Evolutionary conservation across 768 basidiomycete species (phyloP).

Genomic region (Suillus subalutaceus): DNA sequence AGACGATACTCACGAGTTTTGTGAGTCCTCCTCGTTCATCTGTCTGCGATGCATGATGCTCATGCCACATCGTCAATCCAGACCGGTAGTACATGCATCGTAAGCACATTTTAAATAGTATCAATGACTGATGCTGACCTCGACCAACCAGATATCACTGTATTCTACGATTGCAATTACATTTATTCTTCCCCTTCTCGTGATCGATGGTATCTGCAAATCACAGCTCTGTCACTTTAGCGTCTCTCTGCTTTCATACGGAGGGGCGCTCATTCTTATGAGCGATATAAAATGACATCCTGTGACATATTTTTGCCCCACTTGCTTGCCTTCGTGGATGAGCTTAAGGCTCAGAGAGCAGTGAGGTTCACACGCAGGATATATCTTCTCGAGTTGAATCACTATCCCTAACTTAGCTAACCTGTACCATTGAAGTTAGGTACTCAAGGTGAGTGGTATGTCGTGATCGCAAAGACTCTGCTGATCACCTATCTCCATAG

Average conservation of each 20-base stretch:
- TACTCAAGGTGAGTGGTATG: constrained; percentile 20
- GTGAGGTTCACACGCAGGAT: constrained; percentile 56
- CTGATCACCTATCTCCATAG: neutral
- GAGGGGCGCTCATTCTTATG: constrained; percentile 82
- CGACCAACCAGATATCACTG: constrained; percentile 29
- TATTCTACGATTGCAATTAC: constrained; percentile 39
- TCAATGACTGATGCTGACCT: constrained; percentile 19
- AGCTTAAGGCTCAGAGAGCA: constrained; percentile 32
- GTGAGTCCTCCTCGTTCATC: constrained; percentile 52
- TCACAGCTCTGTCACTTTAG: constrained; percentile 82
- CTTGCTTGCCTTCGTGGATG: constrained; percentile 31
- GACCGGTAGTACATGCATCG: constrained; percentile 40
- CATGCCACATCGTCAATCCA: constrained; percentile 22
- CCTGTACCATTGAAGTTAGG: neutral
- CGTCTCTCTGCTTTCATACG: constrained; percentile 66
- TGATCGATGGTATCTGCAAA: constrained; percentile 14
- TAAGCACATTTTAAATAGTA: constrained; percentile 40
- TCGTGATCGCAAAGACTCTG: neutral
- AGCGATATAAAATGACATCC: constrained; percentile 60
- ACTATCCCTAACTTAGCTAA: neutral
- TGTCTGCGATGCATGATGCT: constrained; percentile 9
- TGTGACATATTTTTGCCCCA: constrained; percentile 45
- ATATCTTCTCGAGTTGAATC: constrained; percentile 30
- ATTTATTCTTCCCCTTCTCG: constrained; percentile 21
- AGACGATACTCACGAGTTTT: constrained; percentile 98